These are phyloP conservation scores for Talaromyces albobiverticillius DNA, from an alignment of 2,329 filamentous ascomycete species.

Conservation along the genomic window DNA sequence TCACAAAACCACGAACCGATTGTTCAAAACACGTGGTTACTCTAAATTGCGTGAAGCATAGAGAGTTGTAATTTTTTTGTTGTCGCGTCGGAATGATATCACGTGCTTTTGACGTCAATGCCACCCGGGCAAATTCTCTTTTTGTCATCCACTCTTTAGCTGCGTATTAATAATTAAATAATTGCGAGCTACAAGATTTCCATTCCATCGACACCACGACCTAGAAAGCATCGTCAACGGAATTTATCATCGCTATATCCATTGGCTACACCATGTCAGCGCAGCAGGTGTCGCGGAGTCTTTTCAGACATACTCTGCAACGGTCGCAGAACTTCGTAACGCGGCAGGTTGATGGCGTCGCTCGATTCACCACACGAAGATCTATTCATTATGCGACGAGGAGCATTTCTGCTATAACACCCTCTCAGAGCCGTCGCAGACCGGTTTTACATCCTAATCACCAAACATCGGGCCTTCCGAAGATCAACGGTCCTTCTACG, in stretches of 20 bases:
- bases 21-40: neutral
- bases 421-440: constrained; percentile 46
- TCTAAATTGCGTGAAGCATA: no score
- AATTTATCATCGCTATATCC: neutral
- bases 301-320: constrained; percentile 30
- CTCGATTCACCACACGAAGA: constrained; percentile 23
- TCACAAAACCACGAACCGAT: neutral
- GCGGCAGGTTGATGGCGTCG: constrained; percentile 16
- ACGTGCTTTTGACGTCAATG: constrained; percentile 16
- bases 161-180: constrained; percentile 12
- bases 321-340: constrained; percentile 20
- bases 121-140: neutral
- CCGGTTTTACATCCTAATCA: constrained; percentile 45
- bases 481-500: constrained; percentile 38
- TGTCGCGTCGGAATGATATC: neutral
- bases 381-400: constrained; percentile 31
- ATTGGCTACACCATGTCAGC: constrained; percentile 26
- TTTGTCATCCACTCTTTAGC: neutral
- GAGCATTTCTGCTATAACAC: constrained; percentile 45
- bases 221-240: neutral
- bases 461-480: constrained; percentile 34
- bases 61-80: neutral
- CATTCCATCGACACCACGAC: neutral
- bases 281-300: constrained; percentile 29
- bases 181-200: neutral